Conservation (phyloP, 345 rosid species). For the Citrus reticulata region DNA sequence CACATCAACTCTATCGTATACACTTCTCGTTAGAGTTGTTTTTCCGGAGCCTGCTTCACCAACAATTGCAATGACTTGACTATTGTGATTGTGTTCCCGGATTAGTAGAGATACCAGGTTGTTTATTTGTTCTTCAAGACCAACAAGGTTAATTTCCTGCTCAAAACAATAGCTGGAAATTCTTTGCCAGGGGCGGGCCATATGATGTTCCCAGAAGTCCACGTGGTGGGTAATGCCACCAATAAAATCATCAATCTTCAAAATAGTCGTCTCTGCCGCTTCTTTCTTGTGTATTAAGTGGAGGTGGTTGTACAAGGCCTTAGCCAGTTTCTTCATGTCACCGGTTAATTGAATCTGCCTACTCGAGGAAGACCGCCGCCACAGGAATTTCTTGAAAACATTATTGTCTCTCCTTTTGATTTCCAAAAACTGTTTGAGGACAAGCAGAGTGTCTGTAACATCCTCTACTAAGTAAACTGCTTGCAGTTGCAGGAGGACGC, state of each 20-base stretch:
- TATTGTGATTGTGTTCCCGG: neutral
- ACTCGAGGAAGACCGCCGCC: neutral
- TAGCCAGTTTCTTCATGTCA: neutral
- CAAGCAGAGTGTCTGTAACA: neutral
- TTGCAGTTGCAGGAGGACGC: neutral
- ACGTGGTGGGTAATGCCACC: too few species aligned
- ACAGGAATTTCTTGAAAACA: too few species aligned
- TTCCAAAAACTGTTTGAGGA: too few species aligned
- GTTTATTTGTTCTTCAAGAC: constrained; percentile 1
- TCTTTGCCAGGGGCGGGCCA: neutral
- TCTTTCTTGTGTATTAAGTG: too few species aligned
- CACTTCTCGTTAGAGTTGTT: constrained; percentile 16
- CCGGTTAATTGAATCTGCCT: neutral
- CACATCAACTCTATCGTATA: constrained; percentile 12
- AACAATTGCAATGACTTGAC: constrained; percentile 6
- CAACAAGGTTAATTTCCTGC: constrained; percentile 5
- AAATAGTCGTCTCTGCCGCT: too few species aligned
- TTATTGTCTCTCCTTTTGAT: too few species aligned
- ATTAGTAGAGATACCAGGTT: neutral
- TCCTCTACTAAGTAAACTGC: neutral
- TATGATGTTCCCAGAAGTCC: too few species aligned
- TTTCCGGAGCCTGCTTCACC: constrained; percentile 35
- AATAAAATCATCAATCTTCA: neutral
- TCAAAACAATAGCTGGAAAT: neutral
- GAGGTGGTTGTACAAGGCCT: too few species aligned